These are phyloP conservation scores for Ascochyta fabae DNA, from an alignment of 2,329 filamentous ascomycete genomes.

Conservation along the genomic window DNA sequence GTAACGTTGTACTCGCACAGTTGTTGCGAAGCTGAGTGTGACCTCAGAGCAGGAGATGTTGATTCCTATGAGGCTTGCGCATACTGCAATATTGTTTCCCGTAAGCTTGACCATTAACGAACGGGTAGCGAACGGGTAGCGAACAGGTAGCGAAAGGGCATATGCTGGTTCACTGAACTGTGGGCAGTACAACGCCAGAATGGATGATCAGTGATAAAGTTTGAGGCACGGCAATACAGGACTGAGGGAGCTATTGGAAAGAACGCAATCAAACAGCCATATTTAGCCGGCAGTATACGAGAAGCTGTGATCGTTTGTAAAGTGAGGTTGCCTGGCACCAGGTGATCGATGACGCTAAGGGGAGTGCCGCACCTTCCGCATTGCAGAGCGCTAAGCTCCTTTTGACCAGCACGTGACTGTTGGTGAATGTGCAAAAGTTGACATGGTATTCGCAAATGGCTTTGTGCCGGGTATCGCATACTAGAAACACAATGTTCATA, in stretches of 20 bases:
- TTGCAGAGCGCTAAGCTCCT: slow-evolving; percentile 5
- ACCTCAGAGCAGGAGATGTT: neutral
- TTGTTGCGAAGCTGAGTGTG: neutral
- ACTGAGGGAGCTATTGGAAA: neutral
- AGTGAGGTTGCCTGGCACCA: neutral
- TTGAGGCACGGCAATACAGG: neutral
- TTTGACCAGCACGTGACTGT: neutral
- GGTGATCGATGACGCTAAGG: slow-evolving; percentile 12
- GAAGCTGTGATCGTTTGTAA: neutral
- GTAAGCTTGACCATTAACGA: neutral
- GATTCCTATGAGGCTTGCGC: neutral
- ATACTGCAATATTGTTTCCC: neutral
- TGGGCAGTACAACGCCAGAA: neutral
- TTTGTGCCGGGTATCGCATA: slow-evolving; percentile 12
- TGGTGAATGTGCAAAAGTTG: slow-evolving; percentile 5
- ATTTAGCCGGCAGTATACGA: neutral
- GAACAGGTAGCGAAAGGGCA: neutral
- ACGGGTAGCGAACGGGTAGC: neutral
- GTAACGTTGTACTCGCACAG: neutral
- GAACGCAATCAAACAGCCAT: neutral
- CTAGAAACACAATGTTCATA: slow-evolving; percentile 2
- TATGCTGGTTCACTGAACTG: neutral
- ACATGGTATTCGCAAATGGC: slow-evolving; percentile 5
- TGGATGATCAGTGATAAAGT: neutral
- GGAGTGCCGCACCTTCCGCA: slow-evolving; percentile 15